phyloP scores from a whole-genome alignment of 2,329 filamentous ascomycete genomes.

The Madurella fahalii region DNA sequence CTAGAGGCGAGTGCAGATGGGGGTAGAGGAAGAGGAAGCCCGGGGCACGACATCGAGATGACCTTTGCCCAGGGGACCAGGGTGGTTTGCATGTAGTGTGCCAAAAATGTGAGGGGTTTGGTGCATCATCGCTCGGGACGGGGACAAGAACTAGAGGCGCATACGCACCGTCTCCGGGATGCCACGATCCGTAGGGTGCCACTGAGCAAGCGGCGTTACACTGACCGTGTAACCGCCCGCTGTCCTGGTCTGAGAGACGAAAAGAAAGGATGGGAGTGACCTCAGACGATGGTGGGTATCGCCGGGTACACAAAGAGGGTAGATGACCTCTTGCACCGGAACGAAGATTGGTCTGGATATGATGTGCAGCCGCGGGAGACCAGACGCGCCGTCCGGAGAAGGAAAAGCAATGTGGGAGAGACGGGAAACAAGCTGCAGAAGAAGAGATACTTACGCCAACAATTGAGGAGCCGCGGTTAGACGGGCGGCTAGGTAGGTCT shows the following conservation, averaged over 20 bases:
- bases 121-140: neutral
- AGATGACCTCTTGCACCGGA: neutral
- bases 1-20: slow-evolving; percentile 3
- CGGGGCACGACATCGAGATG: too few relatives aligned
- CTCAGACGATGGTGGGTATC: neutral
- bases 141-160: slow-evolving; percentile 6
- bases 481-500: slow-evolving; percentile 10
- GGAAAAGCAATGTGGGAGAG: slow-evolving; percentile 14
- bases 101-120: too few relatives aligned
- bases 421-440: slow-evolving; percentile 11
- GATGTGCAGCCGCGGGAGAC: slow-evolving; percentile 22
- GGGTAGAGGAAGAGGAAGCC: slow-evolving; percentile 6
- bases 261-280: slow-evolving; percentile 1
- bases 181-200: slow-evolving; percentile 3
- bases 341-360: slow-evolving; percentile 11
- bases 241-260: neutral
- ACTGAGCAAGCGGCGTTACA: neutral
- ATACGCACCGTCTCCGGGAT: slow-evolving; percentile 17
- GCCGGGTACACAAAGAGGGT: slow-evolving; percentile 4
- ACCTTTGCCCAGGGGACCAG: too few relatives aligned
- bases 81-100: too few relatives aligned
- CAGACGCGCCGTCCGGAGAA: slow-evolving; percentile 17
- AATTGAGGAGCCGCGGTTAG: slow-evolving; percentile 8
- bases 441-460: slow-evolving; percentile 21
- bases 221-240: slow-evolving; percentile 3